Evolutionary conservation across 2,329 filamentous ascomycete genomes (phyloP).

Genomic region (Pseudogymnoascus sp.): DNA sequence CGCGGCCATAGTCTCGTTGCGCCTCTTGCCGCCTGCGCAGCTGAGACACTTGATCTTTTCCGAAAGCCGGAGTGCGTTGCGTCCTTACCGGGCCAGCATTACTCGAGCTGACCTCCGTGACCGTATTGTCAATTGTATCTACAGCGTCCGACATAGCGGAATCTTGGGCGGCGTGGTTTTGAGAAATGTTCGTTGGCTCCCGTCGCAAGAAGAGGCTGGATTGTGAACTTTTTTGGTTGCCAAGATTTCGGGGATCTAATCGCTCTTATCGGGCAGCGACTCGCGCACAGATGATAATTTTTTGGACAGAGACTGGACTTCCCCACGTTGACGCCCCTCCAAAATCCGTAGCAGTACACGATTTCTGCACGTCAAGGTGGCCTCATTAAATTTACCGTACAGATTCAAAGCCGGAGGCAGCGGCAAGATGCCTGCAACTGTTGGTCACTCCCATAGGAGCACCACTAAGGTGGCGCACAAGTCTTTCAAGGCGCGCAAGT

Average conservation of each 20-base stretch:
- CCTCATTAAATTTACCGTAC: conserved; percentile 58
- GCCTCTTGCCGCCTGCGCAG: conserved; percentile 50
- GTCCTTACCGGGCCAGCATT: conserved; percentile 44
- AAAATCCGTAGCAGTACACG: neutral
- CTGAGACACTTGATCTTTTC: conserved; percentile 22
- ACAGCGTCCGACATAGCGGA: conserved; percentile 17
- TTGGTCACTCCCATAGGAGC: conserved; percentile 78
- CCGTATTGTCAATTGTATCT: conserved; percentile 12
- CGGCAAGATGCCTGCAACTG: conserved; percentile 66
- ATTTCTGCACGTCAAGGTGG: conserved; percentile 41
- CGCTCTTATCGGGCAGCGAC: conserved; percentile 9
- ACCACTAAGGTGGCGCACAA: conserved; percentile 88
- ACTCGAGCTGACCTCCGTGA: conserved; percentile 33
- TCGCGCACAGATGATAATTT: conserved; percentile 10
- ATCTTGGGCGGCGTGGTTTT: neutral
- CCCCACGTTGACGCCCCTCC: conserved; percentile 4
- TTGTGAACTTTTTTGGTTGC: conserved; percentile 9
- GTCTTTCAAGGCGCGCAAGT: conserved; percentile 84
- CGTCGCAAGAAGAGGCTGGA: conserved; percentile 7
- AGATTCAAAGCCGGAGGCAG: conserved; percentile 77
- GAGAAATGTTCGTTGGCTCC: neutral
- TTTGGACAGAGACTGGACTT: conserved; percentile 8
- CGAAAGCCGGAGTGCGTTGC: conserved; percentile 41
- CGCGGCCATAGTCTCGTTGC: conserved; percentile 75
- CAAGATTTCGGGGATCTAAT: conserved; percentile 9